phyloP scores from a whole-genome alignment of 805 yeast species.

The Starmerella tilneyi region DNA sequence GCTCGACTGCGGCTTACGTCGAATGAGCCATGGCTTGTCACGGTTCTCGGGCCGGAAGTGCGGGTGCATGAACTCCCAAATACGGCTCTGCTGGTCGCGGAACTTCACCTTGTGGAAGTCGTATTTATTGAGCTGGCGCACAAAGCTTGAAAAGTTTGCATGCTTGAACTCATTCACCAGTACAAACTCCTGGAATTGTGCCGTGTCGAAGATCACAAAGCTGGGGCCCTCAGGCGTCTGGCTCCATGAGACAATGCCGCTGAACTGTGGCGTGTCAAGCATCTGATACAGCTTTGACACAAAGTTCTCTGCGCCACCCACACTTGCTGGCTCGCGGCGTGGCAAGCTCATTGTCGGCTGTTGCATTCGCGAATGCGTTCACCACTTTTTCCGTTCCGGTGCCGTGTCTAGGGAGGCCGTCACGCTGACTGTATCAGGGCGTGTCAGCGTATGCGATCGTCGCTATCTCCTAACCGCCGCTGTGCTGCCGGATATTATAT shows the following conservation, averaged over 20 bases:
- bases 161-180: conserved; percentile 91
- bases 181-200: conserved; percentile 34
- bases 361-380: conserved; percentile 2
- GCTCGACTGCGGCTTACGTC: conserved; percentile 43
- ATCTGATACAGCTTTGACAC: conserved; percentile 46
- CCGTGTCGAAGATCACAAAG: conserved; percentile 67
- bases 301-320: conserved; percentile 20
- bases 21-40: conserved; percentile 75
- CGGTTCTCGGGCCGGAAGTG: conserved; percentile 67
- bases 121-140: conserved; percentile 88
- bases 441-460: too few relatives aligned
- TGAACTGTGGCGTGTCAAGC: conserved; percentile 72
- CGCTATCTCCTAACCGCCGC: too few relatives aligned
- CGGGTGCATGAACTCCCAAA: conserved; percentile 92
- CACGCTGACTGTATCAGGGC: too few relatives aligned
- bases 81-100: conserved; percentile 26
- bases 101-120: conserved; percentile 93
- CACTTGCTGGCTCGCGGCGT: conserved; percentile 4
- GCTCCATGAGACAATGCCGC: conserved; percentile 76
- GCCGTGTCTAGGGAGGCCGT: too few relatives aligned
- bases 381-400: too few relatives aligned
- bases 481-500: too few relatives aligned
- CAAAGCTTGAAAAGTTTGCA: conserved; percentile 88
- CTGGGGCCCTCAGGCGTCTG: conserved; percentile 54
- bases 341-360: not conserved